Base-by-base conservation (phyloP, 257 asterid species). In the Buddleja alternifolia region DNA sequence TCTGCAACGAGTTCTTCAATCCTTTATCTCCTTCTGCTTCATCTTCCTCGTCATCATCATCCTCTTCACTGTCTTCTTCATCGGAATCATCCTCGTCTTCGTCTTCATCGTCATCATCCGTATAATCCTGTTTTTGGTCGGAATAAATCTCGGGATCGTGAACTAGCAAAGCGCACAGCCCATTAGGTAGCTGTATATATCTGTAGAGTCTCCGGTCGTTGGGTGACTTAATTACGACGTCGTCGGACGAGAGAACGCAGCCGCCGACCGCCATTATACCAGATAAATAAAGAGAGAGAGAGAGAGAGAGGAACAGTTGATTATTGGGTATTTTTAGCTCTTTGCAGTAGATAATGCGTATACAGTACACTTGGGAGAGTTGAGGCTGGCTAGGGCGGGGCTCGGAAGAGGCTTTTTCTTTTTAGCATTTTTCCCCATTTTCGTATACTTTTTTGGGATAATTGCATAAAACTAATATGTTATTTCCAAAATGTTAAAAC, bases 121-220 rank as follows among this genome's bases (percentile, higher is more conserved):
- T 54, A 9, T 3, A 21, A 4, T 55, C 76, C 14, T 60, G 11
- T 36, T 67, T 53, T 0, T 23, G 57, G 44, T 60, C 78, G 3
- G 90, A 66, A 78, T 77, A 84, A 77, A 94, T 94, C 85, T 94
- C 93, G 7, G 99, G 99, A 81, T 94, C 99, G 85, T 94, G 97
- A 71, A 94, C 88, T 16, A 94, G 84, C 71, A 94, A 61, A 55
- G 96, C 97, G 68, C 88, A 89, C 41, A 94, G 89, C 36, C 97
- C 97, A 72, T 94, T 94, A 7, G 86, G 59, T 36, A 94, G 92
- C 78, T 89, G 86, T 68, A 94, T 80, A 80, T 70, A 89, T 70
- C 99, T 81, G 91, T 94, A 94, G 64, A 86, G 78, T 19, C 97
- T 89, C 76, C 86, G 78, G 78, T 93, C 99, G 72, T 77, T 89